Percentiles rank a stretch among this genome's conserved stretches.
Evolutionary conservation across 2,329 filamentous ascomycete genomes (phyloP).

Genomic region (Cladophialophora yegresii): DNA sequence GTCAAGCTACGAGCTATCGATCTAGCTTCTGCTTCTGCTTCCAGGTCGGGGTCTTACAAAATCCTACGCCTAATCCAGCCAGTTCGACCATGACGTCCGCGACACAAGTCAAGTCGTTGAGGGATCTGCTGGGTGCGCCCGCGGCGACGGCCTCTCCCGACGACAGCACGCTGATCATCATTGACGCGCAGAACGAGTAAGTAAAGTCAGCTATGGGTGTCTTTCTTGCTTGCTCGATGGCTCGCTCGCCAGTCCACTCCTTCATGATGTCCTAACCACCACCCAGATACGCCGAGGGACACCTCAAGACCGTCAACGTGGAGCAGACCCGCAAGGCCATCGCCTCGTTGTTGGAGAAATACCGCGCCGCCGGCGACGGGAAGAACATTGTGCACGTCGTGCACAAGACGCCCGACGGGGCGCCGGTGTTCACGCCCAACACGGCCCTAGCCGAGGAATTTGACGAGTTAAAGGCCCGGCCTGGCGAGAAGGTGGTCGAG

Average conservation of each 20-base stretch:
- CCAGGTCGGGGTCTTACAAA: too few species aligned
- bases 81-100: constrained; percentile 23
- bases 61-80: too few species aligned
- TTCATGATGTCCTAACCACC: background rate
- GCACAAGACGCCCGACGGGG: constrained; percentile 61
- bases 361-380: constrained; percentile 48
- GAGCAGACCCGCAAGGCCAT: constrained; percentile 59
- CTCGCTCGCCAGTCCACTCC: background rate
- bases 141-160: constrained; percentile 58
- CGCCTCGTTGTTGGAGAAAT: constrained; percentile 58
- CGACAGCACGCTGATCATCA: constrained; percentile 66
- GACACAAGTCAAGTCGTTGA: constrained; percentile 47
- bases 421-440: constrained; percentile 66
- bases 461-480: constrained; percentile 57
- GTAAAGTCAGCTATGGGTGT: background rate
- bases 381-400: constrained; percentile 62
- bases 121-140: constrained; percentile 56
- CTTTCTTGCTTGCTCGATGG: too few species aligned
- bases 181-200: constrained; percentile 72
- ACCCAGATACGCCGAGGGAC: constrained; percentile 53
- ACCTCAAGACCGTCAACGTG: constrained; percentile 58
- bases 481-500: constrained; percentile 58
- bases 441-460: constrained; percentile 64
- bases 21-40: too few species aligned
- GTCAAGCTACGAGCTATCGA: too few species aligned